phyloP scores from a whole-genome alignment of 371 early-diverging fungal species.

The Apophysomyces variabilis region DNA sequence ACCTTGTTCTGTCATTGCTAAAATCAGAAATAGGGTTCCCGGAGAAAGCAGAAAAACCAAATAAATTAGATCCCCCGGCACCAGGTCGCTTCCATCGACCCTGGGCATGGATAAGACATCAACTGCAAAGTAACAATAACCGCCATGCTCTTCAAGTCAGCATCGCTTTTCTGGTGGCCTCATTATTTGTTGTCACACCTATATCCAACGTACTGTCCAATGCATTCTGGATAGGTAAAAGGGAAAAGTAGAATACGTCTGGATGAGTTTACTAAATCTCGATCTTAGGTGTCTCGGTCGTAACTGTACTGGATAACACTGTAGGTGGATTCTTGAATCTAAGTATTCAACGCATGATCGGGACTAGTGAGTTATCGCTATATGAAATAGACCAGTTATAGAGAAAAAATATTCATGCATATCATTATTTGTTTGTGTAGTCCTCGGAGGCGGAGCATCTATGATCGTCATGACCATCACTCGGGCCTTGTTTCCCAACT shows the following conservation, averaged over 20 bases:
- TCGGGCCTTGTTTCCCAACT: conserved; percentile 32
- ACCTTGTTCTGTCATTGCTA: not conserved
- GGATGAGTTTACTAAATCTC: not conserved
- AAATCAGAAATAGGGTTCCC: not conserved
- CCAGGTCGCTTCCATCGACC: not conserved
- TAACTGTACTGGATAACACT: conserved; percentile 42
- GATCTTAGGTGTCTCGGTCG: conserved; percentile 38
- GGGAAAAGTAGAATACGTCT: not conserved
- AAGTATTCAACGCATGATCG: conserved; percentile 39
- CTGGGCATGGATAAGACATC: not conserved
- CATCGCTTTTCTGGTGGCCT: conserved; percentile 19
- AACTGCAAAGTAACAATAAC: conserved; percentile 14
- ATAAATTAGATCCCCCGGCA: not conserved
- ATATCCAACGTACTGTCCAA: conserved; percentile 18
- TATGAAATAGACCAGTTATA: too few species aligned
- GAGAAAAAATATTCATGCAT: not conserved
- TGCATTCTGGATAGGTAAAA: conserved; percentile 27
- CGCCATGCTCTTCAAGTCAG: conserved; percentile 26
- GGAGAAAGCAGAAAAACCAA: not conserved
- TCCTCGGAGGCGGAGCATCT: conserved; percentile 36
- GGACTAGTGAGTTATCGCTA: conserved; percentile 19
- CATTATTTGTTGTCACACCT: conserved; percentile 18
- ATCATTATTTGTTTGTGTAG: not conserved
- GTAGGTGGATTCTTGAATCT: conserved; percentile 38
- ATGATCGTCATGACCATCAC: conserved; percentile 40